Evolutionary conservation across 1,284 basidiomycete genomes (phyloP).

Genomic region (Puccinia coronata): DNA sequence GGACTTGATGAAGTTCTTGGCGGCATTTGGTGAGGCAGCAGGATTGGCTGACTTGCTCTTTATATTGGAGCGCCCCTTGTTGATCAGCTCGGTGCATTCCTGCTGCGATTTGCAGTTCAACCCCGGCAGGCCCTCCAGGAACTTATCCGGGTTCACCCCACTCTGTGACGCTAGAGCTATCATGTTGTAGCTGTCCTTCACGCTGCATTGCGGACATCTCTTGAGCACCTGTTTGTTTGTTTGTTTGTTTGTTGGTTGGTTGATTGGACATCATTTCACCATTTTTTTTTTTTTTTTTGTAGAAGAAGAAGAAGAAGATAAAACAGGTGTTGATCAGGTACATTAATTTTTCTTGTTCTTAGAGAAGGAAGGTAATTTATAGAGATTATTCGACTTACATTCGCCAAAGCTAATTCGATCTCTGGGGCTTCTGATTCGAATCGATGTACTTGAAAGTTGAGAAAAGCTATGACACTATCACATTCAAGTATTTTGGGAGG

Average conservation of each 20-base stretch:
- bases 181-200: slow-evolving; percentile 8
- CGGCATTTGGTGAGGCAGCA: too few relatives aligned
- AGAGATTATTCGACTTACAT: neutral
- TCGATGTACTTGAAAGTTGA: slow-evolving; percentile 8
- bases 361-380: too few relatives aligned
- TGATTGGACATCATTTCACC: too few relatives aligned
- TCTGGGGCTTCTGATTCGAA: neutral
- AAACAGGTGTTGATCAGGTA: too few relatives aligned
- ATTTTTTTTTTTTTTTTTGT: too few relatives aligned
- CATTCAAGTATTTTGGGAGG: neutral
- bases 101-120: slow-evolving; percentile 15
- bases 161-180: slow-evolving; percentile 16
- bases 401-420: neutral
- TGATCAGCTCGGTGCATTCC: slow-evolving; percentile 5
- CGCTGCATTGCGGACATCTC: slow-evolving; percentile 9
- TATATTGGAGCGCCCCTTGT: too few relatives aligned
- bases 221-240: slow-evolving; percentile 5
- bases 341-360: too few relatives aligned
- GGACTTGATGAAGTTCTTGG: slow-evolving; percentile 5
- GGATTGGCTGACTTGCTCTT: too few relatives aligned
- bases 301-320: too few relatives aligned
- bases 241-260: too few relatives aligned
- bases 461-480: neutral
- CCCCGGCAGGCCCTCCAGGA: neutral
- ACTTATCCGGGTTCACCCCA: slow-evolving; percentile 15